Evolutionary conservation across 306 rosid species (phyloP).

Genomic region (Pueraria montana): DNA sequence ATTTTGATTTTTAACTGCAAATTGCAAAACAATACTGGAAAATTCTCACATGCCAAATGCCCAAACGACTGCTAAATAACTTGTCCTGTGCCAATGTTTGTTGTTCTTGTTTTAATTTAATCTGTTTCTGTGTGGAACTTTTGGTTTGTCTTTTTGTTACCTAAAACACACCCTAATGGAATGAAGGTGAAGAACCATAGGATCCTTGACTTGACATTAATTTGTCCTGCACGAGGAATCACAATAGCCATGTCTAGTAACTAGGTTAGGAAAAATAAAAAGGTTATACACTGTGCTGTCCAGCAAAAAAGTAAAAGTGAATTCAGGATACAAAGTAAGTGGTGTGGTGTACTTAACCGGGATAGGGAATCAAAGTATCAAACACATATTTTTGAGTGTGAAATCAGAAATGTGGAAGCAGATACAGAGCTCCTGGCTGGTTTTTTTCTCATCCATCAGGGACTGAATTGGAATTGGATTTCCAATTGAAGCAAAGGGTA

Average conservation of each 20-base stretch:
- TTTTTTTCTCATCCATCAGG: not conserved
- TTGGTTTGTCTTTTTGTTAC: conserved; percentile 45
- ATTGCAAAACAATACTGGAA: conserved; percentile 16
- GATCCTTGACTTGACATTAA: not conserved
- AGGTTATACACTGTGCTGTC: conserved; percentile 35
- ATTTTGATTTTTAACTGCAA: conserved; percentile 39
- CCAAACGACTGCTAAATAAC: not conserved
- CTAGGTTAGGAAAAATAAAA: conserved; percentile 40
- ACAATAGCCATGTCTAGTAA: conserved; percentile 40
- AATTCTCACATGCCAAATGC: conserved; percentile 12
- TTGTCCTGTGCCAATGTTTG: conserved; percentile 8
- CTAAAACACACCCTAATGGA: conserved; percentile 42
- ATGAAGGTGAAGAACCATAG: not conserved
- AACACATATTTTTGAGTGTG: not conserved
- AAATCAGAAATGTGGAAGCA: not conserved
- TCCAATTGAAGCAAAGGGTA: conserved; percentile 20
- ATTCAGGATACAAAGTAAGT: not conserved
- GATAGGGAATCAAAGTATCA: conserved; percentile 10
- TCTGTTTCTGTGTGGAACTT: conserved; percentile 25
- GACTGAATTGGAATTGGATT: not conserved
- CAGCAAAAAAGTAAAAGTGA: conserved; percentile 47
- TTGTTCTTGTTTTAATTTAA: not conserved
- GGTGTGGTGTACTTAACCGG: not conserved
- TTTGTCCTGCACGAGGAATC: conserved; percentile 22
- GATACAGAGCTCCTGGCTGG: conserved; percentile 27